phyloP scores from a whole-genome alignment of 768 basidiomycete genomes.

The Sarcodon aspratus region DNA sequence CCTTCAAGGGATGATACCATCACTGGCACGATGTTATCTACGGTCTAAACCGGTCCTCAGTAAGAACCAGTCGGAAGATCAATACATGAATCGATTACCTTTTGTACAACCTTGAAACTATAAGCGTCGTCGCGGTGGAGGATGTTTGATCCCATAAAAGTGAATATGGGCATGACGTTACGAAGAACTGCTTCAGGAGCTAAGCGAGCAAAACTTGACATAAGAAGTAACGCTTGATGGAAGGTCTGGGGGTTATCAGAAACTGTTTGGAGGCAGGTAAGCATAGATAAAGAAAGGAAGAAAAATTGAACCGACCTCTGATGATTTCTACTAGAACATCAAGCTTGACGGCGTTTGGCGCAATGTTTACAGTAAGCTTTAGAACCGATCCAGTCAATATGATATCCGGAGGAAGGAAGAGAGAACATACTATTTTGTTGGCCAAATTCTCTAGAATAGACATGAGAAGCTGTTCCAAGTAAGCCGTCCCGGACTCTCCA shows the following conservation, averaged over 20 bases:
- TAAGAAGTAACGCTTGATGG: constrained; percentile 81
- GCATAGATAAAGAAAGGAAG: neutral
- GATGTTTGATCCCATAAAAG: constrained; percentile 98
- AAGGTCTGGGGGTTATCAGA: constrained; percentile 91
- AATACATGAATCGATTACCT: constrained; percentile 31
- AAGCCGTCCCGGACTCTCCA: constrained; percentile 48
- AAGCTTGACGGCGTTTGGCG: constrained; percentile 36
- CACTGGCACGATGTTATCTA: constrained; percentile 88
- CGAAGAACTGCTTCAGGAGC: constrained; percentile 87
- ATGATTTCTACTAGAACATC: constrained; percentile 86
- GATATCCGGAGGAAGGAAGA: neutral
- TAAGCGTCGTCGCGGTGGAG: constrained; percentile 95
- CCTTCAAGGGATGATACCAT: constrained; percentile 73
- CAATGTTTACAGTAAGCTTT: neutral
- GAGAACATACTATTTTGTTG: constrained; percentile 37
- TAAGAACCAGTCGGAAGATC: neutral
- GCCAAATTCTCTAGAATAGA: constrained; percentile 64
- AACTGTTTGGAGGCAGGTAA: constrained; percentile 28
- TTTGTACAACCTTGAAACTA: constrained; percentile 91
- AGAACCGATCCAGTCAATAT: neutral
- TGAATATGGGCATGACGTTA: constrained; percentile 97
- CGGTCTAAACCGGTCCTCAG: constrained; percentile 42
- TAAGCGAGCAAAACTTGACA: constrained; percentile 73
- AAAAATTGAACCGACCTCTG: constrained; percentile 36
- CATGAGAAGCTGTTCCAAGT: constrained; percentile 77